phyloP scores from a whole-genome alignment of 768 basidiomycete genomes.

The Lactarius akahatsu region DNA sequence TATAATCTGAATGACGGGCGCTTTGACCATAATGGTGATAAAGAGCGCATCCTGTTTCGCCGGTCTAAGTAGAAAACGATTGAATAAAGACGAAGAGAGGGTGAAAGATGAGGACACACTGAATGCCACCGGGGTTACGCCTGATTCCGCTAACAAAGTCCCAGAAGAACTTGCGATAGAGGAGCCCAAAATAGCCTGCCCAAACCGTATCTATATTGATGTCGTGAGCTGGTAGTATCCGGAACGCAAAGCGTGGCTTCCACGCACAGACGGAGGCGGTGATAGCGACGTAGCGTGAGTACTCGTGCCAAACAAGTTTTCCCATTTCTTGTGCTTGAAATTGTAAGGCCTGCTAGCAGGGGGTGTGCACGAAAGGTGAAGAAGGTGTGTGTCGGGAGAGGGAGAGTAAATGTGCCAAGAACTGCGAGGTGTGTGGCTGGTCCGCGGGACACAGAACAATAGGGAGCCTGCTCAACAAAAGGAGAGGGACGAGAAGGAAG shows the following conservation, averaged over 20 bases:
- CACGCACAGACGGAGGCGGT: constrained; percentile 72
- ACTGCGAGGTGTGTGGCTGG: constrained; percentile 13
- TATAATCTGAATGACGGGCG: constrained; percentile 70
- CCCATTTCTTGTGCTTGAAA: constrained; percentile 53
- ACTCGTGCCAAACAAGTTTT: constrained; percentile 78
- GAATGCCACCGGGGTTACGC: constrained; percentile 74
- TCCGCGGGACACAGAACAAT: not conserved
- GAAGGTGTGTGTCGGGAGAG: constrained; percentile 6
- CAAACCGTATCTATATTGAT: constrained; percentile 63
- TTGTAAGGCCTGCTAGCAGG: not conserved
- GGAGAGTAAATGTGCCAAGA: constrained; percentile 6
- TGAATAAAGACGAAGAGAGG: constrained; percentile 1
- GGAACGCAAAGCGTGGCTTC: constrained; percentile 10
- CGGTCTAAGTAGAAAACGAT: constrained; percentile 45
- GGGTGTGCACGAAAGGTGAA: not conserved
- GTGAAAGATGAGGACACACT: constrained; percentile 49
- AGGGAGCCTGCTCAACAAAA: constrained; percentile 26
- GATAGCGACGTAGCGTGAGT: constrained; percentile 65
- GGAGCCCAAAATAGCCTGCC: constrained; percentile 76
- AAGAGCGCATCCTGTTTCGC: constrained; percentile 48
- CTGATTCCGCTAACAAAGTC: constrained; percentile 85
- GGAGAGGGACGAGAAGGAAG: constrained; percentile 21
- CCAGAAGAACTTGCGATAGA: constrained; percentile 96
- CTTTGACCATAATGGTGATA: constrained; percentile 70
- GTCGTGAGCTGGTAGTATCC: not conserved